phyloP scores from a whole-genome alignment of 1,139 yeast genomes.

The Blastobotrys persicus region DNA sequence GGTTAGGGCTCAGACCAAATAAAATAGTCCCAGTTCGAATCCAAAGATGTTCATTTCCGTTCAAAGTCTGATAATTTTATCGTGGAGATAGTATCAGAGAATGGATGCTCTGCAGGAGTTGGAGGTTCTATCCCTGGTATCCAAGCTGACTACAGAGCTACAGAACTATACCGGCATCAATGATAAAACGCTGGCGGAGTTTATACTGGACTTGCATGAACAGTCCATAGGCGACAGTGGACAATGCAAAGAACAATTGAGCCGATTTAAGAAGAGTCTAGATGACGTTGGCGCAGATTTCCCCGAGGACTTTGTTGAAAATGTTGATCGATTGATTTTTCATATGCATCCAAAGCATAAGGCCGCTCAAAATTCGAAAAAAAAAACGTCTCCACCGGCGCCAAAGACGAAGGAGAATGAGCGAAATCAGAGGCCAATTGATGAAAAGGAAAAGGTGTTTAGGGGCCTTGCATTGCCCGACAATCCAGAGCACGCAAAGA shows the following conservation, averaged over 20 bases:
- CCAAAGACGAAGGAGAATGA: constrained; percentile 1
- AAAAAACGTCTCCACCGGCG: constrained; percentile 6
- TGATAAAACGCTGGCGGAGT: constrained; percentile 53
- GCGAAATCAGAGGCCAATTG: not conserved
- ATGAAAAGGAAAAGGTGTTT: constrained; percentile 16
- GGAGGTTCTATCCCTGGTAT: constrained; percentile 36
- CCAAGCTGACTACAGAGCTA: constrained; percentile 37
- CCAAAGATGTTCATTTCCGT: not conserved
- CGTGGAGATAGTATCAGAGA: not conserved
- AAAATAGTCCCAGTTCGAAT: not conserved
- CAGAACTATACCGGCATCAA: constrained; percentile 34
- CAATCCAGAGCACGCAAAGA: constrained; percentile 8
- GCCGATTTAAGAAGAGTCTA: constrained; percentile 46
- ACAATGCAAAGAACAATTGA: constrained; percentile 24
- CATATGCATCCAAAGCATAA: constrained; percentile 35
- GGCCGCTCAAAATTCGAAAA: not conserved
- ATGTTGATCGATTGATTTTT: constrained; percentile 39
- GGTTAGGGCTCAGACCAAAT: too few species aligned
- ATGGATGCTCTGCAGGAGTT: constrained; percentile 35
- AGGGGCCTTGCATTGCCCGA: constrained; percentile 29
- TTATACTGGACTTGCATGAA: constrained; percentile 50
- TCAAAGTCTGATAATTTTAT: not conserved
- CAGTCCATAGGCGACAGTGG: constrained; percentile 30
- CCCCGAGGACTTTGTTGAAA: constrained; percentile 44
- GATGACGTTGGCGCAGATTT: constrained; percentile 64